Evolutionary conservation across 1,284 basidiomycete genomes (phyloP).

Genomic region (Cryptococcus jaspeensis): DNA sequence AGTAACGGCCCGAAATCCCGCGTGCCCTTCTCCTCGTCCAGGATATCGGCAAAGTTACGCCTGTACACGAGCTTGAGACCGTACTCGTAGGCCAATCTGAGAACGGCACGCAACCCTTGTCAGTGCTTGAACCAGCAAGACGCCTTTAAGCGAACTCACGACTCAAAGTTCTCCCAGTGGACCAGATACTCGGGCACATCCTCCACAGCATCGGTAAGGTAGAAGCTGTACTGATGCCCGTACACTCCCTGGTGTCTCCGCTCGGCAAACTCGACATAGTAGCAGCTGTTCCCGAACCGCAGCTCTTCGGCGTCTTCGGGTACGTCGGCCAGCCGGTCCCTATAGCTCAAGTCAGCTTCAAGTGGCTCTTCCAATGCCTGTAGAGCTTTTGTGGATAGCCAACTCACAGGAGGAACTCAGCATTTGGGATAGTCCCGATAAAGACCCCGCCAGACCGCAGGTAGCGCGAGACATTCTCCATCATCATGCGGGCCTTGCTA

Average conservation of each 20-base stretch:
- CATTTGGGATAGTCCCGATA: slow-evolving; percentile 91
- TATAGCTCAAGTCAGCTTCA: slow-evolving; percentile 39
- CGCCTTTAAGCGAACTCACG: slow-evolving; percentile 57
- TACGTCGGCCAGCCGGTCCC: slow-evolving; percentile 66
- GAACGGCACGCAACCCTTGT: not conserved
- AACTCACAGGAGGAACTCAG: slow-evolving; percentile 72
- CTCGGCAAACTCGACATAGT: slow-evolving; percentile 81
- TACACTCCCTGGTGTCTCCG: slow-evolving; percentile 63
- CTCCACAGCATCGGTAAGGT: slow-evolving; percentile 89
- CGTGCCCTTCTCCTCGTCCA: slow-evolving; percentile 70
- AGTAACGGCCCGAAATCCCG: slow-evolving; percentile 75
- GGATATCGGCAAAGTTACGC: slow-evolving; percentile 85
- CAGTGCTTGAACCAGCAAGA: not conserved
- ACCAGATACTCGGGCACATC: slow-evolving; percentile 97
- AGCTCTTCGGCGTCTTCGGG: slow-evolving; percentile 62
- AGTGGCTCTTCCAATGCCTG: not conserved
- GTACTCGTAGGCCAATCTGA: slow-evolving; percentile 59
- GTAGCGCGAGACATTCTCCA: slow-evolving; percentile 82
- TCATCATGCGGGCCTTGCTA: slow-evolving; percentile 84
- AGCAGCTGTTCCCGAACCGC: slow-evolving; percentile 86
- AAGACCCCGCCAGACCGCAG: slow-evolving; percentile 82
- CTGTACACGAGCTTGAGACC: slow-evolving; percentile 73
- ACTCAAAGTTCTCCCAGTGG: slow-evolving; percentile 85
- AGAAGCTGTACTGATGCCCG: slow-evolving; percentile 93
- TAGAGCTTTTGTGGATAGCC: not conserved